Conservation (phyloP, 257 asterid genomes). For the Verbascum thapsus region DNA sequence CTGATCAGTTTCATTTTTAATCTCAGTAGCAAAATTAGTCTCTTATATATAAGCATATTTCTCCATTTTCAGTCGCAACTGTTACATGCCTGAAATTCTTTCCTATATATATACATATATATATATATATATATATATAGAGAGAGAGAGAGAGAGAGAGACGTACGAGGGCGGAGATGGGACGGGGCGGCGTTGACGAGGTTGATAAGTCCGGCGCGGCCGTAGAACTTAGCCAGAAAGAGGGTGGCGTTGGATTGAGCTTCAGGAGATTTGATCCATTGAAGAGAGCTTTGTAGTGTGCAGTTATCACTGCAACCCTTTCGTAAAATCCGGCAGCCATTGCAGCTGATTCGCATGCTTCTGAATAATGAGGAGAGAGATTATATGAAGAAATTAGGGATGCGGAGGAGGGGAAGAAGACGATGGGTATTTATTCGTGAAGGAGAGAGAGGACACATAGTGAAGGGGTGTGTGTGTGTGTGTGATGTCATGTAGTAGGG, state of each 20-base stretch:
- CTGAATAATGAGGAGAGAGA: background rate
- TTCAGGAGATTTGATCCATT: constrained; percentile 45
- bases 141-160: background rate
- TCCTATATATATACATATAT: too few species aligned
- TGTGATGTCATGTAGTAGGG: too few species aligned
- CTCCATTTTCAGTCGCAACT: too few species aligned
- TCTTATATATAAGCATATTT: too few species aligned
- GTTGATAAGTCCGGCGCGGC: constrained; percentile 51
- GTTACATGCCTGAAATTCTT: too few species aligned
- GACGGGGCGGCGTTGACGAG: constrained; percentile 42
- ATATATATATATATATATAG: too few species aligned
- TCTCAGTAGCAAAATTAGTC: too few species aligned
- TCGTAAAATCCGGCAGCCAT: constrained; percentile 54
- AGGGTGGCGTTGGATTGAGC: constrained; percentile 56
- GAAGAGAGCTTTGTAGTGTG: constrained; percentile 35
- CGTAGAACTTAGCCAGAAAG: constrained; percentile 55
- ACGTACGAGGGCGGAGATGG: constrained; percentile 36
- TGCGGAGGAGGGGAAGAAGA: constrained; percentile 5
- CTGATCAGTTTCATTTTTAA: too few species aligned
- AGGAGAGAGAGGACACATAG: background rate
- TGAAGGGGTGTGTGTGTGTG: background rate
- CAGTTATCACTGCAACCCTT: constrained; percentile 50
- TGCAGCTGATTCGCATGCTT: constrained; percentile 45
- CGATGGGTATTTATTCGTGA: constrained; percentile 33
- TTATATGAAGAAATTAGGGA: background rate